Evolutionary conservation across 805 yeast genomes (phyloP), one percentile per base, ranked within the genome.

Genomic region (Candida arabinofermentans): DNA sequence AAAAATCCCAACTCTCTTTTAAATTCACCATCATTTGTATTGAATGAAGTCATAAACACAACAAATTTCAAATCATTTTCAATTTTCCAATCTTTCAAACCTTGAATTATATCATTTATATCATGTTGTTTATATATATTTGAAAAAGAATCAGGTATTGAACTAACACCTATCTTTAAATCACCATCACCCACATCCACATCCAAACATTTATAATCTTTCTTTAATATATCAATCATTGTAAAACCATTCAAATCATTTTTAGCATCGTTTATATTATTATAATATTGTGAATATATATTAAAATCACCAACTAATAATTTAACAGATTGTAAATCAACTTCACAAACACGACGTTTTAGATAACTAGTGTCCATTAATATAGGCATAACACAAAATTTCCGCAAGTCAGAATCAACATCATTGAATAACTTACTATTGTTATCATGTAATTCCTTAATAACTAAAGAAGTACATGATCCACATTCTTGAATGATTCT

Each of bases 181-280:
- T 50, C 52, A 2, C 54, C 55, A 23, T 23, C 9, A 23, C 9
- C 9, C 6, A 7, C 9, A 23, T 29, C 32, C 4, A 70, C 69
- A 4, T 56, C 61, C 66, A 83, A 89, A 54, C 78, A 79, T 58
- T 91, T 91, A 63, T 86, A 91, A 58, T 91, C 99, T 60, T 89
- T 90, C 34, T 81, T 67, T 30, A 93, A 65, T 6, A 93, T 61
- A 39, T 88, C 95, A 5, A 51, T 51, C 5, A 79, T 60, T 1
- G 75, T 54, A 27, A 93, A 67, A 0, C 87, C 89, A 3, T 61
- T 58, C 27, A 90, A 66, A 54, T 86, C 77, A 42, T 72, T 72
- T 58, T 88, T 90, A 16, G 80, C 79, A 3, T 52, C 47, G 36
- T 61, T 67, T 19, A 81, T 54, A 2, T 54, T 51, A 4, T 55